Base-by-base conservation (phyloP, 768 basidiomycete genomes). In the Brasilioporus rufonigricans region DNA sequence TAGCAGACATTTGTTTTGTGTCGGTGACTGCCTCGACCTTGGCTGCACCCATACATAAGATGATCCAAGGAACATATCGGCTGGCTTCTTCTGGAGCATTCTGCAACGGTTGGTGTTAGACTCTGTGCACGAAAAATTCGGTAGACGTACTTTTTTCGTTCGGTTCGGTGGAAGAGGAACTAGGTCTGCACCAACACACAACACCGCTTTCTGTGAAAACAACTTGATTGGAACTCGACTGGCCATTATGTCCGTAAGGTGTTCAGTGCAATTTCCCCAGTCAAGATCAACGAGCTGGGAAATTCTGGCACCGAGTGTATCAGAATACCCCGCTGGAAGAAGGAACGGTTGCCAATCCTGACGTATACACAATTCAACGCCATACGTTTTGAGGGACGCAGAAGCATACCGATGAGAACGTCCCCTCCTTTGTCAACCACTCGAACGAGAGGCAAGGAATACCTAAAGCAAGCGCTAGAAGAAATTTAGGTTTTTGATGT, bases 391-490 rank as follows among this genome's bases (percentile, higher is more conserved):
- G 35, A 44, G 19, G 32, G 19, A 32, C 19, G 14, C 4, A 40
- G 2, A 44, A 49, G 10, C 63, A 32, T 65, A 72, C 71, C 58
- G 55, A 48, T n/a, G 66, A 62, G 11, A 66, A 67, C 75, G 67
- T 55, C 73, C 74, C 48, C 36, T 53, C 53, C 38, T 40, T 60
- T 23, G 50, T 62, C 58, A 67, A 65, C 81, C 85, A 93, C 12
- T 76, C 71, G 6, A 77, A 67, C 1, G 78, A 79, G 24, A 97
- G 63, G 60, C 91, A 93, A 4, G 94, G 94, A 48, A 97, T 84
- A 12, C 93, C 93, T 38, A 93, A 74, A 0, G 90, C 92, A 32
- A 98, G 79, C 7, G 92, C 89, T 4, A 86, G 77, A 50, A 96
- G 74, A 63, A 81, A 93, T 69, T 94, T 95, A 11, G 87, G 81